Conservation (phyloP, 257 asterid species). For the Fraxinus excelsior region DNA sequence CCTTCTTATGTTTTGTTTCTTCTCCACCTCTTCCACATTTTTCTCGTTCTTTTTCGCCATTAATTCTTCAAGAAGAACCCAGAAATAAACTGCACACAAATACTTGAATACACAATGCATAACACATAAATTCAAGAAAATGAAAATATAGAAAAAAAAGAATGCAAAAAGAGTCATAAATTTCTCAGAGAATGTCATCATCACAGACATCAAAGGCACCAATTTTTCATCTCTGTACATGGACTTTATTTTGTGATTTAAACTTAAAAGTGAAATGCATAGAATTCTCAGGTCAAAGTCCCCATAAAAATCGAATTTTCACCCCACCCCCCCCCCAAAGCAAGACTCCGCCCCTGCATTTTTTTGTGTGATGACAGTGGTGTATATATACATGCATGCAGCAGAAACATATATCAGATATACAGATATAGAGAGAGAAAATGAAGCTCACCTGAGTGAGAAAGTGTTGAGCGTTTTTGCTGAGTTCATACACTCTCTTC, state of each 20-base stretch:
- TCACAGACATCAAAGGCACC: neutral
- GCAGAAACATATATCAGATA: neutral
- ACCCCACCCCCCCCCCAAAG: neutral
- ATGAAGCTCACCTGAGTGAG: conserved; percentile 17
- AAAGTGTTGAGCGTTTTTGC: conserved; percentile 18
- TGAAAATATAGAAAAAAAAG: neutral
- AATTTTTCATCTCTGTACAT: neutral
- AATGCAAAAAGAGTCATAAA: neutral
- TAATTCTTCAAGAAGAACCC: conserved; percentile 22
- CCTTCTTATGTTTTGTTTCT: conserved; percentile 38
- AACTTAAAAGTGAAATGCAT: neutral
- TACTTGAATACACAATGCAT: neutral
- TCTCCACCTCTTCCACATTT: conserved; percentile 20
- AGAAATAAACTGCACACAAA: conserved; percentile 15
- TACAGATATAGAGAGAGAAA: conserved; percentile 2
- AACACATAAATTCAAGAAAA: neutral
- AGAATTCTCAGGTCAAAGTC: neutral
- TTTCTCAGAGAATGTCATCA: neutral
- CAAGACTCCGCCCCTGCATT: neutral
- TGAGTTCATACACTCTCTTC: conserved; percentile 22
- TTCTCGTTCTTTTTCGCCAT: conserved; percentile 42
- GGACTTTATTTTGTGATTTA: neutral
- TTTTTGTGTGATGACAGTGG: neutral
- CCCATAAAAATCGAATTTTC: neutral
- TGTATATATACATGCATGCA: neutral